Percentiles rank a stretch among this genome's conserved stretches.
phyloP scores from a whole-genome alignment of 1,139 yeast genomes.

The Magnusiomyces fungicola region DNA sequence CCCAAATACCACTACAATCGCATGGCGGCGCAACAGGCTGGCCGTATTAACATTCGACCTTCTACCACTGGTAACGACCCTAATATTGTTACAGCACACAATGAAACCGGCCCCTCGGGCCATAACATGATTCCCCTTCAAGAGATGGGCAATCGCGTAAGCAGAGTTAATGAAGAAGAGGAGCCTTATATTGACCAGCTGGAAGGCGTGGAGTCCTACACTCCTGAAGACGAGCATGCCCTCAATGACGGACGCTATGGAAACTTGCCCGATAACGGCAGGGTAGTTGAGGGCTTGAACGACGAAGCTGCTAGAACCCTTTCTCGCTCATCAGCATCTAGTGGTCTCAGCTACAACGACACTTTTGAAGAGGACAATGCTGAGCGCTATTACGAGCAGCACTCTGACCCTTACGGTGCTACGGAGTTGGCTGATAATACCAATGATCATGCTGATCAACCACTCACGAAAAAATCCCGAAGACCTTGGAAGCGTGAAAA shows the following conservation, averaged over 20 bases:
- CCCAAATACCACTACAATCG: slow-evolving; percentile 80
- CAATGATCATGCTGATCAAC: slow-evolving; percentile 9
- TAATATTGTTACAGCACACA: slow-evolving; percentile 35
- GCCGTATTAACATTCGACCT: slow-evolving; percentile 55
- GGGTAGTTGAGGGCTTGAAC: slow-evolving; percentile 2
- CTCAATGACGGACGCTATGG: background rate
- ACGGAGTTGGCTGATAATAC: slow-evolving; percentile 7
- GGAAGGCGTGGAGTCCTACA: background rate
- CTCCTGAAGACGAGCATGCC: too few species aligned
- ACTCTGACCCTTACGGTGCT: slow-evolving; percentile 12
- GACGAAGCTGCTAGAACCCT: background rate
- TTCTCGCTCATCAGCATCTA: slow-evolving; percentile 20
- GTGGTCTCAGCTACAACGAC: slow-evolving; percentile 31
- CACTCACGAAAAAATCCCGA: slow-evolving; percentile 19
- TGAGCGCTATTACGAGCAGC: too few species aligned
- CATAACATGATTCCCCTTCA: slow-evolving; percentile 11
- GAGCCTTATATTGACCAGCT: background rate
- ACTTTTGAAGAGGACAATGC: slow-evolving; percentile 42
- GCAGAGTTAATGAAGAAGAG: background rate
- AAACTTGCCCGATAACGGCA: background rate
- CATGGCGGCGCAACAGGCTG: slow-evolving; percentile 56
- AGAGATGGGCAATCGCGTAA: slow-evolving; percentile 6
- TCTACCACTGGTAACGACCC: slow-evolving; percentile 74
- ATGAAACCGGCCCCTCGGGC: background rate
- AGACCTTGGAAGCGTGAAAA: background rate